These are phyloP conservation scores for Eragrostis curvula DNA, from an alignment of 176 grass and related monocot species.

Conservation along the genomic window DNA sequence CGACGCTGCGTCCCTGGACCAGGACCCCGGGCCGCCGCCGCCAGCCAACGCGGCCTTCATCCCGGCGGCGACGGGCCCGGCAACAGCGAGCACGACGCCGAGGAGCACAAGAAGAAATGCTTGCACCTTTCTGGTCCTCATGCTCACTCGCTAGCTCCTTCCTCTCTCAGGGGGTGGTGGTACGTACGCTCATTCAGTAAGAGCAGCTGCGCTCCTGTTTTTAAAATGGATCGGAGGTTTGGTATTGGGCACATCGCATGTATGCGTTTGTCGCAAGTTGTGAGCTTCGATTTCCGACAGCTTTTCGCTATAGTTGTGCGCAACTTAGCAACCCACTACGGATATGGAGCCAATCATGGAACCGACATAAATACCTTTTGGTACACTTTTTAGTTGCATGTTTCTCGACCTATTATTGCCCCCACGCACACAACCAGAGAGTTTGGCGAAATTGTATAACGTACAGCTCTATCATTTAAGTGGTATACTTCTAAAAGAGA, in stretches of 20 bases:
- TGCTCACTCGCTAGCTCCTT: background rate
- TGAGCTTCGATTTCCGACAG: background rate
- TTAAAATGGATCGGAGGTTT: conserved; percentile 7
- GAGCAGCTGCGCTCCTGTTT: background rate
- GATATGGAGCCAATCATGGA: conserved; percentile 5
- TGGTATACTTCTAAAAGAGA: no score
- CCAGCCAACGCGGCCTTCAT: background rate
- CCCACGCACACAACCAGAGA: no score
- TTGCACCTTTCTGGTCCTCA: conserved; percentile 1
- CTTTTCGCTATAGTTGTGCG: background rate
- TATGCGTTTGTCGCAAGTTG: background rate
- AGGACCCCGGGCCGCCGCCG: background rate
- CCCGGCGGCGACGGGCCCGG: conserved; percentile 1
- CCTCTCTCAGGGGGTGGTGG: background rate
- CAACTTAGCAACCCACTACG: background rate
- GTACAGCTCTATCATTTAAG: no score
- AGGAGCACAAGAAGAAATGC: background rate
- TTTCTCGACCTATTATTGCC: background rate
- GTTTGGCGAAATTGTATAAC: no score
- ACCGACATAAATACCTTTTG: no score
- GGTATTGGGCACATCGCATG: background rate
- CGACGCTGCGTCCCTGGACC: background rate
- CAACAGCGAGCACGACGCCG: background rate
- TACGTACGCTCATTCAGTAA: background rate
- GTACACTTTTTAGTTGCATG: background rate